Base-by-base conservation (phyloP, 139 green algal genomes). In the Haematococcus sp. region DNA sequence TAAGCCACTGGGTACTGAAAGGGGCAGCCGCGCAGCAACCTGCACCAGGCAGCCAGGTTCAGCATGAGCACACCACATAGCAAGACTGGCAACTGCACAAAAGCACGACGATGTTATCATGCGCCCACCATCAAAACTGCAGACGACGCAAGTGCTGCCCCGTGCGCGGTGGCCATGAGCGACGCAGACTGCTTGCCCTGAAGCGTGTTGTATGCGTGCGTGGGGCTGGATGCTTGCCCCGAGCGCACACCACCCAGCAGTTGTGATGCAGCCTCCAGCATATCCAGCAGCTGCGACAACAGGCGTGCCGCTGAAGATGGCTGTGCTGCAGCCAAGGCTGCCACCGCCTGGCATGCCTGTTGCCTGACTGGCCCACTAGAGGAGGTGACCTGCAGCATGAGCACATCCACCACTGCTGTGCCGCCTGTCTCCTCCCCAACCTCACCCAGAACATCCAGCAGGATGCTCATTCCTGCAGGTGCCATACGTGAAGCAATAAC, bases 391-490 rank as follows among this genome's bases (percentile, higher is more conserved):
- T 84, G 40, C 35, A 40, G 74, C 60, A 80, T 78, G 5, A 88
- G 54, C 35, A 68, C 76, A 35, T 89, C 74, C 69, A 95, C 69
- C 32, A 91, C 64, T 19, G 59, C 72, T 17, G 72, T 70, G 34
- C 75, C 74, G 15, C 59, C 73, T 4, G 65, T 68, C 31, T 83
- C 79, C 28, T 81, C 76, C 23, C 77, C 49, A 33, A 95, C 76
- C 82, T 94, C 93, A 22, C 93, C 93, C 30, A 97, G 77, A 1
- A 86, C 73, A 65, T 92, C 88, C 60, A 97, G 56, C 74, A 97
- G 70, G 35, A 92, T 75, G 0, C 83, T 78, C 46, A 91, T 71
- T 2, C 76, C 77, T 83, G 77, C 34, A 30, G 16, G 60, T 11
- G 51, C n/a, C n/a, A n/a, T n/a, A n/a, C n/a, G n/a, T n/a, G n/a